phyloP scores from a whole-genome alignment of 139 green algal species.

The Desmodesmus armatus region DNA sequence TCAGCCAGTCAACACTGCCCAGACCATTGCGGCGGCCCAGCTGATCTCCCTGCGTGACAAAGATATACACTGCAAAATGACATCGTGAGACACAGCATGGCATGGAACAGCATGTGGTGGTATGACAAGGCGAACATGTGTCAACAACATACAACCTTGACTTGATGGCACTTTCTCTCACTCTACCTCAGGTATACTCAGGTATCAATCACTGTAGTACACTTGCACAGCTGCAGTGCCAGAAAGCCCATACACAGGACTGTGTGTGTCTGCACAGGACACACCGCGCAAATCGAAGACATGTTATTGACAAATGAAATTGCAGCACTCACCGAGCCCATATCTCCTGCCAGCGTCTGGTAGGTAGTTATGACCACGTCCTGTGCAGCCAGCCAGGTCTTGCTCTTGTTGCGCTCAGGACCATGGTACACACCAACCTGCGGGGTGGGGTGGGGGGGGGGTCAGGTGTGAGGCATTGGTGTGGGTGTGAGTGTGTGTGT shows the following conservation, averaged over 20 bases:
- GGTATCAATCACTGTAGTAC: too few species aligned
- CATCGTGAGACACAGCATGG: neutral
- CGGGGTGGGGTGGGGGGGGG: too few species aligned
- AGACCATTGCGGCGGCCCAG: slow-evolving; percentile 17
- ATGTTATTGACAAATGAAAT: neutral
- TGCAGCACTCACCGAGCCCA: neutral
- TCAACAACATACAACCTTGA: too few species aligned
- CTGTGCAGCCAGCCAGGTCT: slow-evolving; percentile 57
- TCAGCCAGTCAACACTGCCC: slow-evolving; percentile 56
- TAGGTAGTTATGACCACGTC: slow-evolving; percentile 80
- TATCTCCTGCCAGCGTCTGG: slow-evolving; percentile 60
- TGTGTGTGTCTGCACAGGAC: too few species aligned
- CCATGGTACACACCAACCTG: slow-evolving; percentile 63
- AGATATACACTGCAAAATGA: neutral
- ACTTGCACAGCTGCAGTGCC: too few species aligned
- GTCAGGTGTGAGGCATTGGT: too few species aligned
- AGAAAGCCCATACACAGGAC: too few species aligned
- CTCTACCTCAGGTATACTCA: too few species aligned
- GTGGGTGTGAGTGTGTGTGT: too few species aligned
- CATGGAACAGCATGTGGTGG: neutral
- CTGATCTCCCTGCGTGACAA: neutral
- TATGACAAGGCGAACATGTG: neutral
- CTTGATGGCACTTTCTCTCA: too few species aligned
- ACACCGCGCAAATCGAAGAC: too few species aligned
- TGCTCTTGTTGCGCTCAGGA: slow-evolving; percentile 49